These are phyloP conservation scores for Echites panduratus DNA, from an alignment of 257 asterid species.

Conservation along the genomic window DNA sequence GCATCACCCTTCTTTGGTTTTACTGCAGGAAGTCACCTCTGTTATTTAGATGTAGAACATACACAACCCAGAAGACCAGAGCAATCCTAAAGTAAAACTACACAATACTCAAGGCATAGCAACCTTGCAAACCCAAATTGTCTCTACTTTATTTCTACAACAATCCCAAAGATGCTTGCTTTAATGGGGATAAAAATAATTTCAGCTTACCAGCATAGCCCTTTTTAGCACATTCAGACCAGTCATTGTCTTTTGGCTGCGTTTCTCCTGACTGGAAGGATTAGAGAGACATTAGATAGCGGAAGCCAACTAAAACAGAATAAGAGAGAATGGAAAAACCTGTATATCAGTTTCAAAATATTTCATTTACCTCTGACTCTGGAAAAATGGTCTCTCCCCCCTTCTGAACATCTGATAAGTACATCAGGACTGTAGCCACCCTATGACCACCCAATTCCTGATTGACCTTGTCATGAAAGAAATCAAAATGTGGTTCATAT, in stretches of 20 bases:
- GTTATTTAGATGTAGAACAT: constrained; percentile 5
- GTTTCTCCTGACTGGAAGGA: constrained; percentile 37
- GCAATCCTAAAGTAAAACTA: background rate
- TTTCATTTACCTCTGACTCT: constrained; percentile 42
- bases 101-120: background rate
- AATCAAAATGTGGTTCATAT: constrained; percentile 87
- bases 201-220: constrained; percentile 67
- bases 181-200: background rate
- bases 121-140: background rate
- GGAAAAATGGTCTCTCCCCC: constrained; percentile 95
- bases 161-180: background rate
- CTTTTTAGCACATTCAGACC: constrained; percentile 82
- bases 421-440: constrained; percentile 89
- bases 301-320: background rate
- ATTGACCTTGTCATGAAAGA: constrained; percentile 64
- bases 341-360: background rate
- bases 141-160: background rate
- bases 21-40: constrained; percentile 38
- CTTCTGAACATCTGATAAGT: constrained; percentile 57
- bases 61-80: background rate
- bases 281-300: background rate
- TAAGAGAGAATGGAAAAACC: background rate
- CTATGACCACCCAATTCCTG: constrained; percentile 79
- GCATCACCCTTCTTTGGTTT: constrained; percentile 78
- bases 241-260: constrained; percentile 59